Conservation (phyloP, 257 asterid species). For the Nemophila menziesii region DNA sequence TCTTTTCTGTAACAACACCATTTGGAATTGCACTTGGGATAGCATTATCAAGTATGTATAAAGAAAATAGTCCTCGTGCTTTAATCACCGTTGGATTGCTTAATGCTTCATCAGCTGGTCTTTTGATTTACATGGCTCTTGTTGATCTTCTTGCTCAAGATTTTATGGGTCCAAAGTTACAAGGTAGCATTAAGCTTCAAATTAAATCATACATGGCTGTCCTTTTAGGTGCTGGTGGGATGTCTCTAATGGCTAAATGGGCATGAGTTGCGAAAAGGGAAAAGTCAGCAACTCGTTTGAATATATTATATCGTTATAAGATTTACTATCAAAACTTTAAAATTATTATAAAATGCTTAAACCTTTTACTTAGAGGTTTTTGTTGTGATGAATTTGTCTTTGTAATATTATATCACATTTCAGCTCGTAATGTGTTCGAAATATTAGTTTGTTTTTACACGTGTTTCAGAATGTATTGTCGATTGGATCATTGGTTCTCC, state of each 20-base stretch:
- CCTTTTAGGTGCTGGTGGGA: constrained; percentile 29
- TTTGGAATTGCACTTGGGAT: constrained; percentile 34
- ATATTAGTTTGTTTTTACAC: too few species aligned
- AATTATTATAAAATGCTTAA: too few species aligned
- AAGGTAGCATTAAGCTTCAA: constrained; percentile 22
- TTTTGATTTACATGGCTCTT: constrained; percentile 31
- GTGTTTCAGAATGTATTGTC: too few species aligned
- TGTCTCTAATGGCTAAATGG: constrained; percentile 41
- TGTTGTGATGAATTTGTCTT: too few species aligned
- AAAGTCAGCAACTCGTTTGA: too few species aligned
- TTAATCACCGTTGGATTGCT: constrained; percentile 24
- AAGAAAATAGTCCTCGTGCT: constrained; percentile 29
- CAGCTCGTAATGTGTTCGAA: too few species aligned
- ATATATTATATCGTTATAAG: too few species aligned
- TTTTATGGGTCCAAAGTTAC: constrained; percentile 32
- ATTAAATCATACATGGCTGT: constrained; percentile 19
- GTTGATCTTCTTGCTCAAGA: constrained; percentile 34
- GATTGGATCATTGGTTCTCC: too few species aligned
- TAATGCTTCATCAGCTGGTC: constrained; percentile 31
- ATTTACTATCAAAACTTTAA: too few species aligned
- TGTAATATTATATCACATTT: too few species aligned
- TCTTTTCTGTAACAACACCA: constrained; percentile 33
- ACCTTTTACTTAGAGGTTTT: too few species aligned
- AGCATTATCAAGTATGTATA: constrained; percentile 19
- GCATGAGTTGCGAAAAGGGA: too few species aligned